These are phyloP conservation scores for Phytophthora vignae DNA, from an alignment of 352 stramenopile species.

Conservation along the genomic window DNA sequence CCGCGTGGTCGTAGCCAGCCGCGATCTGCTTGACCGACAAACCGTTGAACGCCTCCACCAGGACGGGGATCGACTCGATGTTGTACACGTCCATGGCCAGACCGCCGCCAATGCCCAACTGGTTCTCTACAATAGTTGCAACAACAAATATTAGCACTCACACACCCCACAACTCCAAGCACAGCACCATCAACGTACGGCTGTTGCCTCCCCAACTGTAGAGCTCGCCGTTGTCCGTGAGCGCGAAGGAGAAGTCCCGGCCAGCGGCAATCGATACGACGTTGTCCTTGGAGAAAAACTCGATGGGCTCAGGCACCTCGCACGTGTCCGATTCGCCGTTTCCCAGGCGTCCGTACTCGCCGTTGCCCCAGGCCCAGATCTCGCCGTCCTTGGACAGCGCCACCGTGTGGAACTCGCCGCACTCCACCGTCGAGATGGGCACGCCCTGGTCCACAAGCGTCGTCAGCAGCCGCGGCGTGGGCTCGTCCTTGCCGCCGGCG, in stretches of 20 bases:
- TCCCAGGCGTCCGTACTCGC: slow-evolving; percentile 92
- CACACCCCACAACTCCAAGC: not conserved
- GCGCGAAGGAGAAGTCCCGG: slow-evolving; percentile 90
- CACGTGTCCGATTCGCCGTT: slow-evolving; percentile 89
- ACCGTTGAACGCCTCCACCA: slow-evolving; percentile 79
- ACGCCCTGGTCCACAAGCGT: slow-evolving; percentile 86
- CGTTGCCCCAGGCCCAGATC: slow-evolving; percentile 92
- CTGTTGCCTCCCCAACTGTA: slow-evolving; percentile 95
- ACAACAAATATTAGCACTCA: slow-evolving; percentile 20
- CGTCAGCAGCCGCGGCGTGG: slow-evolving; percentile 67
- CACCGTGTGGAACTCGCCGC: slow-evolving; percentile 91
- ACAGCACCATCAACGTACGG: slow-evolving; percentile 53
- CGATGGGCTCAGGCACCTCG: slow-evolving; percentile 84
- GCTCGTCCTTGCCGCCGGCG: slow-evolving; percentile 76
- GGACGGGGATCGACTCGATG: slow-evolving; percentile 93
- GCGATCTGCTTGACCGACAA: slow-evolving; percentile 87
- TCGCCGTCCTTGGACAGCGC: slow-evolving; percentile 90
- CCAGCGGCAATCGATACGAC: slow-evolving; percentile 81
- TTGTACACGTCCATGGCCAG: slow-evolving; percentile 94
- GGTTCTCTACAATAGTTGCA: slow-evolving; percentile 64
- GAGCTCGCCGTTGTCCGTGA: slow-evolving; percentile 86
- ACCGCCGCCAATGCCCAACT: slow-evolving; percentile 90
- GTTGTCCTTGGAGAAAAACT: slow-evolving; percentile 84
- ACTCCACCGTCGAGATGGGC: slow-evolving; percentile 76
- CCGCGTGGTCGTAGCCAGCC: slow-evolving; percentile 94